phyloP scores from a whole-genome alignment of 1,284 basidiomycete genomes.

The Microbotryum scabiosae region DNA sequence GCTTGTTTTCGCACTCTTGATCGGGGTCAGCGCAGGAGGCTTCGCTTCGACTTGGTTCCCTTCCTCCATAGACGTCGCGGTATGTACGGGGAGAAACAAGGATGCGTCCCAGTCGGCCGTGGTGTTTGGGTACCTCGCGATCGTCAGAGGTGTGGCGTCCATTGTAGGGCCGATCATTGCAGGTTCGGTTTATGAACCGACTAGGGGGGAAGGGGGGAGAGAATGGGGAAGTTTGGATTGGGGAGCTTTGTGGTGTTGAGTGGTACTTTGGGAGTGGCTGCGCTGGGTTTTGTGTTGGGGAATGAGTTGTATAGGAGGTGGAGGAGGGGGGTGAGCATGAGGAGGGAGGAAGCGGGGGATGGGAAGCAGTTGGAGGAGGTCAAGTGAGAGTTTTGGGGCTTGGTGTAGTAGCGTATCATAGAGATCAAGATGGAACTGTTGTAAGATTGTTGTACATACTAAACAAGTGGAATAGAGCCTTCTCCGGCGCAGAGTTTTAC shows the following conservation, averaged over 20 bases:
- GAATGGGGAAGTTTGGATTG: neutral
- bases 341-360: too few species aligned
- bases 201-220: neutral
- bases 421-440: too few species aligned
- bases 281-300: neutral
- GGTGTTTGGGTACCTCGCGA: neutral
- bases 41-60: constrained; percentile 2
- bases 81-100: neutral
- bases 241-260: neutral
- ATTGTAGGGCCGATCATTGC: neutral
- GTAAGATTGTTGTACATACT: too few species aligned
- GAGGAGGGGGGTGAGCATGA: neutral
- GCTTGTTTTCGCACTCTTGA: neutral
- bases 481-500: too few species aligned
- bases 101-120: neutral
- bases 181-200: neutral
- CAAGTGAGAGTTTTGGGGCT: too few species aligned
- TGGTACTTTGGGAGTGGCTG: neutral
- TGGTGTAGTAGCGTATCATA: too few species aligned
- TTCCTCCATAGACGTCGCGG: neutral
- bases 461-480: too few species aligned
- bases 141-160: constrained; percentile 1
- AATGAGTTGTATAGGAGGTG: neutral
- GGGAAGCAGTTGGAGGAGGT: too few species aligned
- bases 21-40: neutral